Conservation (phyloP, 306 rosid genomes). For the Sicyos baderoa region DNA sequence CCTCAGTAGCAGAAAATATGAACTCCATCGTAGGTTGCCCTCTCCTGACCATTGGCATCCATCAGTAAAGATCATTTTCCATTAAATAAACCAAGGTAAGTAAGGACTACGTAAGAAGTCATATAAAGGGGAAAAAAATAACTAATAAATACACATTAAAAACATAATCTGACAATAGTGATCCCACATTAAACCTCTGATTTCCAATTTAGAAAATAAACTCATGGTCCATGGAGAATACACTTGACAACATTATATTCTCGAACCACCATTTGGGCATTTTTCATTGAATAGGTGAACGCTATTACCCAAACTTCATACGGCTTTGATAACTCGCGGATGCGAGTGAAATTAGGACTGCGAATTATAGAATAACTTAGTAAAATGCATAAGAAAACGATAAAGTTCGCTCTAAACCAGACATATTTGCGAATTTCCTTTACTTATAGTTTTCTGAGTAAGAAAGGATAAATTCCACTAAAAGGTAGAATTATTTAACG, state of each 20-base stretch:
- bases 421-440: too few species aligned
- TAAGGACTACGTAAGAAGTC: not conserved
- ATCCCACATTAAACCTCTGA: not conserved
- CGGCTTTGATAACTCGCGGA: too few species aligned
- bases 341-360: too few species aligned
- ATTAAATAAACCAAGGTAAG: not conserved
- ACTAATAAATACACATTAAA: not conserved
- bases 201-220: not conserved
- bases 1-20: constrained; percentile 83
- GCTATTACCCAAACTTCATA: not conserved
- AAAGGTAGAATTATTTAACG: too few species aligned
- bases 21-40: constrained; percentile 86
- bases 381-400: too few species aligned
- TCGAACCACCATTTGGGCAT: constrained; percentile 1
- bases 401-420: too few species aligned
- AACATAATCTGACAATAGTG: not conserved
- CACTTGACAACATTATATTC: not conserved
- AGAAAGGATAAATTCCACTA: too few species aligned
- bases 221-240: not conserved
- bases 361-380: too few species aligned
- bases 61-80: constrained; percentile 20
- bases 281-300: not conserved
- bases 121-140: not conserved
- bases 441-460: too few species aligned
- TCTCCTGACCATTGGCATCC: constrained; percentile 54